Conservation (phyloP, 257 asterid genomes). For the Eucommia ulmoides region DNA sequence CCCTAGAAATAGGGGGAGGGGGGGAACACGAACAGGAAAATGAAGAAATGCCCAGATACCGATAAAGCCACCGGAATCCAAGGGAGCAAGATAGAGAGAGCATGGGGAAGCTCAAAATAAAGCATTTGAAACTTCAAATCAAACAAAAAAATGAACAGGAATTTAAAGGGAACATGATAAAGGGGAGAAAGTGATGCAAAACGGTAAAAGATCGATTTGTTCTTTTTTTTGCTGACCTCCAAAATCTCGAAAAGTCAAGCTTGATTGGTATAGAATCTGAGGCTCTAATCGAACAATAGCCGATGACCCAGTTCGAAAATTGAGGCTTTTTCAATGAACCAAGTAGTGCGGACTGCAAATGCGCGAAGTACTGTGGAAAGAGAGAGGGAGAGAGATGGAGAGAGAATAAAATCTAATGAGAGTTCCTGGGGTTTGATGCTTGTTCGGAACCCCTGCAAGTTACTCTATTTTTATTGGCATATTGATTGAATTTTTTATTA, state of each 20-base stretch:
- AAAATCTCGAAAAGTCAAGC: neutral
- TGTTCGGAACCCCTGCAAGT: neutral
- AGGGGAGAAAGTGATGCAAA: neutral
- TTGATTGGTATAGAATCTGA: neutral
- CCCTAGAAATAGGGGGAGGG: neutral
- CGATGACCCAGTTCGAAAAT: neutral
- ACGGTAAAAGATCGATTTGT: neutral
- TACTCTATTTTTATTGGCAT: too few species aligned
- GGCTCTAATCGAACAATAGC: neutral
- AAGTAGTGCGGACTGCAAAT: neutral
- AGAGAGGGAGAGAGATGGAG: neutral
- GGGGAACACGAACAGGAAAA: neutral
- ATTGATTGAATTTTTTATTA: too few species aligned
- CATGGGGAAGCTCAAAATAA: too few species aligned
- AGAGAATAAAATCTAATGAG: neutral
- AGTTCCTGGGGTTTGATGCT: neutral
- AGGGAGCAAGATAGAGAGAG: neutral
- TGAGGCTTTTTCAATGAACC: neutral
- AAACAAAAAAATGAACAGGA: neutral
- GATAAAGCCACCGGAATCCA: slow-evolving; percentile 3
- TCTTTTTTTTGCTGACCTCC: neutral
- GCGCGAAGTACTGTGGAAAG: too few species aligned
- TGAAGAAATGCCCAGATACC: neutral
- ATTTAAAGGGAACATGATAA: neutral
- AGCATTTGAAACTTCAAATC: too few species aligned